Conservation (phyloP, 768 basidiomycete species). For the Rhodosporidiobolus odoratus region DNA sequence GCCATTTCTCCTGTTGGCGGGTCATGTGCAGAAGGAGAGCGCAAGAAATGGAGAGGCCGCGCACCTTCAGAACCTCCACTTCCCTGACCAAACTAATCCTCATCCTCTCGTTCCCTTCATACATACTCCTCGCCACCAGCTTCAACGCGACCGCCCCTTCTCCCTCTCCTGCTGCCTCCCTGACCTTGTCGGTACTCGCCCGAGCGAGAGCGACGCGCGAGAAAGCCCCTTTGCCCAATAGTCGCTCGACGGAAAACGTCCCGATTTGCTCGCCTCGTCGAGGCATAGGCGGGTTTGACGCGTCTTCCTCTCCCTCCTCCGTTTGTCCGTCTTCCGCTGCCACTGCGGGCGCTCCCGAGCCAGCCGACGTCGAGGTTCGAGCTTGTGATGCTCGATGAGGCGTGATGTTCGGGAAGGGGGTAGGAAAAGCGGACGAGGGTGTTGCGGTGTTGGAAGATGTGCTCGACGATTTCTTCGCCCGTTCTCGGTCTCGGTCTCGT, state of each 20-base stretch:
- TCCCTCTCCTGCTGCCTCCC: conserved; percentile 35
- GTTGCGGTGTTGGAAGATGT: too few species aligned
- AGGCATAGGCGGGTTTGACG: background rate
- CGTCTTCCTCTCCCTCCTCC: background rate
- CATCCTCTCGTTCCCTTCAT: conserved; percentile 62
- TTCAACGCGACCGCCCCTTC: conserved; percentile 55
- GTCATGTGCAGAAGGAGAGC: too few species aligned
- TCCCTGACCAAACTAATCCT: conserved; percentile 73
- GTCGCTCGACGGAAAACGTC: conserved; percentile 48
- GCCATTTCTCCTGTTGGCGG: too few species aligned
- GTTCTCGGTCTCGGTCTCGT: background rate
- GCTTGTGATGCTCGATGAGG: too few species aligned
- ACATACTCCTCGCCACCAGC: conserved; percentile 52
- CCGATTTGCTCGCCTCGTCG: conserved; percentile 15
- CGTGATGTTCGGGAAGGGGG: too few species aligned
- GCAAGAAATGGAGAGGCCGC: conserved; percentile 41
- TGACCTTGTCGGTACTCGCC: conserved; percentile 35
- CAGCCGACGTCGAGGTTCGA: too few species aligned
- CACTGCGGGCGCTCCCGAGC: too few species aligned
- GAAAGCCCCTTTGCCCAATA: conserved; percentile 68
- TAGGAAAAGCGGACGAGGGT: too few species aligned
- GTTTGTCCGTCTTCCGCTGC: too few species aligned
- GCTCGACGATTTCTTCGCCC: too few species aligned
- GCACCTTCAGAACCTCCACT: conserved; percentile 73
- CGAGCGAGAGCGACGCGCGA: conserved; percentile 57